Evolutionary conservation across 2,329 filamentous ascomycete species (phyloP).

Genomic region (Verruconis gallopava): DNA sequence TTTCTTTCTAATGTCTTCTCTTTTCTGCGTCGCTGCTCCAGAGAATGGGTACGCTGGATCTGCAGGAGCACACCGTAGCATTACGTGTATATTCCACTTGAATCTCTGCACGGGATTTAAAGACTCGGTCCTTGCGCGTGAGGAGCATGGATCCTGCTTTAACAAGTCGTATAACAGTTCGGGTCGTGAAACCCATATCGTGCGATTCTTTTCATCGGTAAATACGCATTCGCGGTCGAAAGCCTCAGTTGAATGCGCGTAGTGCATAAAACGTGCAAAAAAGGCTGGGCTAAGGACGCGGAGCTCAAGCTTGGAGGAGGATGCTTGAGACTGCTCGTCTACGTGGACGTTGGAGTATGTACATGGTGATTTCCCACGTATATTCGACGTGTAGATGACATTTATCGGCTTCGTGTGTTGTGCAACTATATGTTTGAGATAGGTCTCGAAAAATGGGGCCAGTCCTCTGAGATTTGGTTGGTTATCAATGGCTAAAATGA

Average conservation of each 20-base stretch:
- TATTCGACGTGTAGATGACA: slow-evolving; percentile 28
- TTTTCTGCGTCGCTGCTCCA: neutral
- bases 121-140: neutral
- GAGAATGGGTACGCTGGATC: slow-evolving; percentile 3
- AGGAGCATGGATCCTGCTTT: slow-evolving; percentile 9
- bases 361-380: slow-evolving; percentile 24
- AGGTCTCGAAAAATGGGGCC: slow-evolving; percentile 26
- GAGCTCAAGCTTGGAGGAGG: slow-evolving; percentile 36
- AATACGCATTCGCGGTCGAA: slow-evolving; percentile 44
- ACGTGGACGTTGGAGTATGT: neutral
- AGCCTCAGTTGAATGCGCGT: slow-evolving; percentile 48
- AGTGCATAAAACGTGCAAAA: slow-evolving; percentile 52
- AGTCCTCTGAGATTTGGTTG: slow-evolving; percentile 17
- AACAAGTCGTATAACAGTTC: slow-evolving; percentile 25
- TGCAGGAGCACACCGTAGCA: slow-evolving; percentile 6
- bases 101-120: neutral
- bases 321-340: neutral
- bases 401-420: slow-evolving; percentile 31
- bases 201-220: slow-evolving; percentile 42
- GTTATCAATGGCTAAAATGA: slow-evolving; percentile 11
- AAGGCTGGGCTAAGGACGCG: slow-evolving; percentile 51
- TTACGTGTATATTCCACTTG: slow-evolving; percentile 4
- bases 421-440: slow-evolving; percentile 35
- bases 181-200: slow-evolving; percentile 43
- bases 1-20: neutral